A percentile compares a stretch with the other conserved stretches of the same genome.
These are phyloP conservation scores for Eragrostis nindensis DNA, from an alignment of 176 grass and related monocot species.

Conservation along the genomic window DNA sequence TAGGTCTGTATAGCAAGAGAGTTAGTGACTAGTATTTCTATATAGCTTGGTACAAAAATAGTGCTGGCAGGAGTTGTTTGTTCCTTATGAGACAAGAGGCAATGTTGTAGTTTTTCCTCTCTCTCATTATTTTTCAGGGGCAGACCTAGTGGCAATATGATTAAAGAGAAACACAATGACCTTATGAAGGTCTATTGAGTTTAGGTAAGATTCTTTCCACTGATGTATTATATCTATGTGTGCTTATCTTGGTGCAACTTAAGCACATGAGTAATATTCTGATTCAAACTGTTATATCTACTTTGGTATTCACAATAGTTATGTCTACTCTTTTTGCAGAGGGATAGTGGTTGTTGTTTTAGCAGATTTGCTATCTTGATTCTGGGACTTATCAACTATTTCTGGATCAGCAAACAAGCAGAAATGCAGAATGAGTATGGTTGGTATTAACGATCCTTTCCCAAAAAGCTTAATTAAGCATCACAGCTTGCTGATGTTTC, in stretches of 20 bases:
- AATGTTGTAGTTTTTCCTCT: constrained; percentile 13
- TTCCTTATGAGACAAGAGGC: not conserved
- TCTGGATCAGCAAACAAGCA: constrained; percentile 1
- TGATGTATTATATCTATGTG: not conserved
- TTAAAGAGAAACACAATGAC: not conserved
- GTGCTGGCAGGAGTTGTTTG: not conserved
- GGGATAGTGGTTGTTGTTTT: not conserved
- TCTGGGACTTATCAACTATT: not conserved
- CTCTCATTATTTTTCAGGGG: too few species aligned
- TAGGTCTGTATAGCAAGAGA: constrained; percentile 57
- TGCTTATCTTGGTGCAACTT: not conserved
- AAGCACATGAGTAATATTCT: too few species aligned
- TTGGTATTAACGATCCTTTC: not conserved
- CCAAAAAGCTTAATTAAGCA: constrained; percentile 5
- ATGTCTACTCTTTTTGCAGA: not conserved
- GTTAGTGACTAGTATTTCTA: not conserved
- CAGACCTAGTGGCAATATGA: not conserved
- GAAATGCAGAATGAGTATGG: constrained; percentile 2
- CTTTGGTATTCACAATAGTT: not conserved
- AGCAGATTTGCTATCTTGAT: not conserved
- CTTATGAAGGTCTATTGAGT: not conserved
- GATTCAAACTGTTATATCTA: not conserved
- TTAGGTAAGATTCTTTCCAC: not conserved
- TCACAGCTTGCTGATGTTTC: not conserved
- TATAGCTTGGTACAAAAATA: constrained; percentile 2